Conservation (phyloP, 108 stramenopile genomes). For the Parietichytrium sp. region DNA sequence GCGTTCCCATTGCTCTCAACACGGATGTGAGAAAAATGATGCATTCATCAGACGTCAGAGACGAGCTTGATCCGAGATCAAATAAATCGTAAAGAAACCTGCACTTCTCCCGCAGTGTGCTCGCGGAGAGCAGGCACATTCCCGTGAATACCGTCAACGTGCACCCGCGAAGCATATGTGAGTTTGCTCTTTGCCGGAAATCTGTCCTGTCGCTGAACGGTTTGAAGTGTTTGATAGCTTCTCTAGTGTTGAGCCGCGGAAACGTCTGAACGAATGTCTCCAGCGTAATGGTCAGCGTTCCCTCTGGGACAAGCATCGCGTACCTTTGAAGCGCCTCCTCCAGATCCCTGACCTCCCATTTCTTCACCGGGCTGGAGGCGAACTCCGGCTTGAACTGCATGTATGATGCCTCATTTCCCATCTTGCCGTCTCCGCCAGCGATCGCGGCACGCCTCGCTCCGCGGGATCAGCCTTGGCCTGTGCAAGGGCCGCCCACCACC, state of each 20-base stretch:
- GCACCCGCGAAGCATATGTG: not conserved
- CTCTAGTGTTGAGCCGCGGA: not conserved
- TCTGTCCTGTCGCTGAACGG: not conserved
- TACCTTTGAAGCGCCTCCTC: not conserved
- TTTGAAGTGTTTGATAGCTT: not conserved
- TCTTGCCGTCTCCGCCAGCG: no score
- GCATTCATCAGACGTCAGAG: not conserved
- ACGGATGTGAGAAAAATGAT: constrained; percentile 6
- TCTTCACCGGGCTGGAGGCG: not conserved
- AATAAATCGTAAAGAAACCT: not conserved
- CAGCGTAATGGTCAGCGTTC: not conserved
- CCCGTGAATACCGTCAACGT: constrained; percentile 29
- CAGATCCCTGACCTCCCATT: not conserved
- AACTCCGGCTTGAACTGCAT: constrained; percentile 11
- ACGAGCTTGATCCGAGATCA: not conserved
- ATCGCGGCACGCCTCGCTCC: no score
- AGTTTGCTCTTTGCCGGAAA: not conserved
- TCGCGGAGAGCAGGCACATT: not conserved
- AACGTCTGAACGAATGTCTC: not conserved
- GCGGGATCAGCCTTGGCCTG: no score
- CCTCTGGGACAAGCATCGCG: not conserved
- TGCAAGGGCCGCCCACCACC: no score
- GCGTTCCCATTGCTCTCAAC: constrained; percentile 7
- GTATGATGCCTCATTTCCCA: not conserved
- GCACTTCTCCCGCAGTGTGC: not conserved